A percentile compares a stretch with the other conserved stretches of the same genome.
These are phyloP conservation scores for Actinomortierella wolfii DNA, from an alignment of 371 early-diverging fungal species.

Conservation along the genomic window DNA sequence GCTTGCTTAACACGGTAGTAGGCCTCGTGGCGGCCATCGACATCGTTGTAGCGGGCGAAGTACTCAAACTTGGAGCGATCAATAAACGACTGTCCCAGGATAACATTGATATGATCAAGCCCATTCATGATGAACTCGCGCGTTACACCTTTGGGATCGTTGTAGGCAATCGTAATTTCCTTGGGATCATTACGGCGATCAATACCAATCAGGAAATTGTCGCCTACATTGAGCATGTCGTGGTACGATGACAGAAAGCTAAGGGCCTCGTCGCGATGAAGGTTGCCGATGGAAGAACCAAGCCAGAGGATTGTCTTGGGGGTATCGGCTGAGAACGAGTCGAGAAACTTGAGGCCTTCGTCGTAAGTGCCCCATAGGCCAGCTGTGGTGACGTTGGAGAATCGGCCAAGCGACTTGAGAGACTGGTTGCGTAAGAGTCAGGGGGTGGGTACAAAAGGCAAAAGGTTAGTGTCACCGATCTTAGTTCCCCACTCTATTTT, in stretches of 20 bases:
- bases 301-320: slow-evolving; percentile 85
- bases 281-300: slow-evolving; percentile 89
- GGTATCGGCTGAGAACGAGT: slow-evolving; percentile 51
- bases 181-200: slow-evolving; percentile 77
- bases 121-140: slow-evolving; percentile 87
- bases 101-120: slow-evolving; percentile 73
- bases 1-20: slow-evolving; percentile 67
- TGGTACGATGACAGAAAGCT: slow-evolving; percentile 56
- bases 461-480: background rate
- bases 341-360: slow-evolving; percentile 70
- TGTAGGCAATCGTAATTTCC: slow-evolving; percentile 80
- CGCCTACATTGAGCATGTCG: slow-evolving; percentile 72
- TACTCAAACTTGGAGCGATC: slow-evolving; percentile 70
- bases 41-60: slow-evolving; percentile 72
- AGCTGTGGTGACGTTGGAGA: slow-evolving; percentile 65
- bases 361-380: slow-evolving; percentile 93
- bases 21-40: slow-evolving; percentile 81
- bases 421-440: slow-evolving; percentile 26
- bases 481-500: too few relatives aligned
- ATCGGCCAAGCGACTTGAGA: slow-evolving; percentile 50
- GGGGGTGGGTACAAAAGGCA: background rate
- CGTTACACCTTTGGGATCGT: slow-evolving; percentile 80
- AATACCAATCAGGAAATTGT: slow-evolving; percentile 81
- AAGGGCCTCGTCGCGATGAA: slow-evolving; percentile 61
- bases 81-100: slow-evolving; percentile 64